These are phyloP conservation scores for Emergomyces orientalis DNA, from an alignment of 2,329 filamentous ascomycete species.

Conservation along the genomic window DNA sequence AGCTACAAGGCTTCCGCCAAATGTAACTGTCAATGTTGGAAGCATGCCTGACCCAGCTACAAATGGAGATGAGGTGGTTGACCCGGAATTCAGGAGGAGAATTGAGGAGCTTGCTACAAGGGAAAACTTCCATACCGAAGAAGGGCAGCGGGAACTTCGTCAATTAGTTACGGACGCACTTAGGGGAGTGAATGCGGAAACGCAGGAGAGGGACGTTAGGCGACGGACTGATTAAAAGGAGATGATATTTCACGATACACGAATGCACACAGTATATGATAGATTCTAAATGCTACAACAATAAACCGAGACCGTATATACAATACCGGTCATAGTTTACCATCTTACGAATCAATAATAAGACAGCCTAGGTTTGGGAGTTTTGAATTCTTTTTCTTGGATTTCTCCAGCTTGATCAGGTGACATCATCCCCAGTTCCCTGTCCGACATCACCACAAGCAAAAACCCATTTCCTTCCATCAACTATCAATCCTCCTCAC, in stretches of 20 bases:
- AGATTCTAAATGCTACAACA: background rate
- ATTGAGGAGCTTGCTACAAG: conserved; percentile 83
- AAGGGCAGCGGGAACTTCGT: conserved; percentile 69
- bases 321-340: background rate
- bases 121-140: conserved; percentile 71
- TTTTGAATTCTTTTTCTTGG: background rate
- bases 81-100: conserved; percentile 71
- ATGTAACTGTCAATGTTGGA: conserved; percentile 67
- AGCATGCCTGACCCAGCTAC: conserved; percentile 53
- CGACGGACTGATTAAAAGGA: conserved; percentile 47
- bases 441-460: background rate
- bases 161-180: conserved; percentile 74
- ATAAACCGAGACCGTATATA: background rate
- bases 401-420: conserved; percentile 1
- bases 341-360: background rate
- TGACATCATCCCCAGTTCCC: conserved; percentile 9
- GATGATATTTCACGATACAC: background rate
- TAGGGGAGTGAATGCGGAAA: conserved; percentile 52
- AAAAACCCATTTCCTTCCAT: conserved; percentile 5
- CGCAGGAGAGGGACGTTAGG: conserved; percentile 54
- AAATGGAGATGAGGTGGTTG: conserved; percentile 51
- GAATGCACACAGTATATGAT: background rate
- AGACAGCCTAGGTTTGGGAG: background rate
- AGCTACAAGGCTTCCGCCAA: conserved; percentile 60
- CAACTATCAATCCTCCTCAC: background rate